These are phyloP conservation scores for Neonectria punicea DNA, from an alignment of 2,329 filamentous ascomycete species.

Conservation along the genomic window DNA sequence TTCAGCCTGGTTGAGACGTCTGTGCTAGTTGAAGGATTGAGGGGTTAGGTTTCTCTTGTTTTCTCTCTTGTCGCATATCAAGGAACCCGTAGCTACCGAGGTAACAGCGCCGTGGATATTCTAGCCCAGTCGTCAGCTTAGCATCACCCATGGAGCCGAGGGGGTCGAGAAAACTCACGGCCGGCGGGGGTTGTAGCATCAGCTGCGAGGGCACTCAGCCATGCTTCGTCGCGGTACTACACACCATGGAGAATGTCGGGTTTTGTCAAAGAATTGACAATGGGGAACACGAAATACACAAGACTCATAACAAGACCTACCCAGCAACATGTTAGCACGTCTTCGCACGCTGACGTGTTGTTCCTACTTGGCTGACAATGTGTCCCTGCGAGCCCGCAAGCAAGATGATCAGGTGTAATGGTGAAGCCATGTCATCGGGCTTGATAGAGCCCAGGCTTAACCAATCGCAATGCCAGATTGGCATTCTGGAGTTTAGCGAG, in stretches of 20 bases:
- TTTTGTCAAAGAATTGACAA: neutral
- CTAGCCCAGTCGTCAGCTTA: neutral
- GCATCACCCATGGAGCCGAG: constrained; percentile 8
- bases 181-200: constrained; percentile 1
- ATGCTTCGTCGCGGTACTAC: neutral
- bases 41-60: constrained; percentile 17
- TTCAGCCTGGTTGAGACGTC: constrained; percentile 37
- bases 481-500: constrained; percentile 16
- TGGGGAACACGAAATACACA: neutral
- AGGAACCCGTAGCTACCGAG: constrained; percentile 12
- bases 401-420: neutral
- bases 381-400: neutral
- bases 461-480: constrained; percentile 4
- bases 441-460: constrained; percentile 6
- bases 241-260: neutral
- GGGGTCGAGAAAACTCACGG: neutral
- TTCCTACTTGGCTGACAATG: too few relatives aligned
- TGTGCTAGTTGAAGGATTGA: constrained; percentile 17
- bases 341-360: neutral
- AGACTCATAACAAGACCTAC: neutral
- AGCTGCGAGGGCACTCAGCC: neutral
- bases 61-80: constrained; percentile 19
- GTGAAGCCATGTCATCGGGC: constrained; percentile 2
- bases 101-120: constrained; percentile 4
- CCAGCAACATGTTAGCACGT: neutral